A percentile compares a stretch with the other conserved stretches of the same genome.
Evolutionary conservation across 768 basidiomycete species (phyloP).

Genomic region (Boletus barrowsii): DNA sequence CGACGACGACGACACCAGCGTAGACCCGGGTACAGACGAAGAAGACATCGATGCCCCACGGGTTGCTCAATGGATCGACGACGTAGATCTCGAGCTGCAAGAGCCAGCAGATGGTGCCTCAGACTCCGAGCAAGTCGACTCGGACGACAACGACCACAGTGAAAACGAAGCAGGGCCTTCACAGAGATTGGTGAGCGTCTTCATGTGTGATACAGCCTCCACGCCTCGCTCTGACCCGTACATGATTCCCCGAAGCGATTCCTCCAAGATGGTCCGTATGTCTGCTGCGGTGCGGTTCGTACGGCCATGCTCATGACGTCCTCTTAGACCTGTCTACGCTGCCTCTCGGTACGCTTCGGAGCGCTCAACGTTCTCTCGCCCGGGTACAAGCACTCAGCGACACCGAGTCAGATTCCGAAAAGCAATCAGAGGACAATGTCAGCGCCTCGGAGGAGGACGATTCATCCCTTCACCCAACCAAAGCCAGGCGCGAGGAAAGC

Average conservation of each 20-base stretch:
- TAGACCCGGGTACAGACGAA: conserved; percentile 4
- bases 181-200: conserved; percentile 14
- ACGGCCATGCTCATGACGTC: conserved; percentile 5
- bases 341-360: conserved; percentile 62
- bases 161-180: conserved; percentile 8
- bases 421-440: conserved; percentile 12
- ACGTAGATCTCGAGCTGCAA: conserved; percentile 35
- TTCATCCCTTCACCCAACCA: conserved; percentile 2
- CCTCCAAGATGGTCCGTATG: conserved; percentile 26
- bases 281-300: not conserved
- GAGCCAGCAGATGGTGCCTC: conserved; percentile 7
- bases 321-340: conserved; percentile 53
- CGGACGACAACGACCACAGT: not conserved
- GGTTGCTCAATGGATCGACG: conserved; percentile 61
- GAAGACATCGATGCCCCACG: conserved; percentile 45
- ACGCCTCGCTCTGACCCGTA: not conserved
- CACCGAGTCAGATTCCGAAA: conserved; percentile 35
- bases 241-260: conserved; percentile 17
- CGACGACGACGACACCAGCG: conserved; percentile 30
- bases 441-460: conserved; percentile 13
- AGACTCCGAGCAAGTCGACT: conserved; percentile 12
- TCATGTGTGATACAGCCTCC: not conserved
- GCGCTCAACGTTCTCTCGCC: conserved; percentile 56
- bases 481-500: conserved; percentile 35
- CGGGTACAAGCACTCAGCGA: conserved; percentile 39